Evolutionary conservation across 345 rosid genomes (phyloP).

Genomic region (Salix exigua): DNA sequence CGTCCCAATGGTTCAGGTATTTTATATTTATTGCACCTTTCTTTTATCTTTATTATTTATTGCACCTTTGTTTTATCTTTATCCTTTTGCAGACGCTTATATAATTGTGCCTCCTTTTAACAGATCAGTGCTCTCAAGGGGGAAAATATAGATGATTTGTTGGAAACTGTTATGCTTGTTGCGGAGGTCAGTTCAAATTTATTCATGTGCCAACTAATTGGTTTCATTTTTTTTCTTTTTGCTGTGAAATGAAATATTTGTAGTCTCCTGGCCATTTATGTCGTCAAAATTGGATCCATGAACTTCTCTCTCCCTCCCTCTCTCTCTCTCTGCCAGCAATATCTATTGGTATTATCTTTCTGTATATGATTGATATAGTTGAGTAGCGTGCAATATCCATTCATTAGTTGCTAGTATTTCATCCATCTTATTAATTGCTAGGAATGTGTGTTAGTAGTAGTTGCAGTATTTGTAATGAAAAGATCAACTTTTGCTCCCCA

Average conservation of each 20-base stretch:
- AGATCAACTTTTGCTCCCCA: neutral
- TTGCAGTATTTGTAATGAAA: neutral
- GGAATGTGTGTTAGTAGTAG: neutral
- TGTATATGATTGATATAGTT: neutral
- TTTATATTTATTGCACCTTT: slow-evolving; percentile 9
- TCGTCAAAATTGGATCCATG: neutral
- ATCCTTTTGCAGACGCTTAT: slow-evolving; percentile 21
- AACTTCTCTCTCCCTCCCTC: neutral
- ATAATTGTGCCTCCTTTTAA: slow-evolving; percentile 24
- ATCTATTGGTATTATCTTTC: neutral
- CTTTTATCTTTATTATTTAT: neutral
- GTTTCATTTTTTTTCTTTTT: slow-evolving; percentile 6
- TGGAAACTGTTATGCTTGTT: slow-evolving; percentile 97
- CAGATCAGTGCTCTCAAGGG: slow-evolving; percentile 99
- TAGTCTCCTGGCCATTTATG: neutral
- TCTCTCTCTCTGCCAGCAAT: neutral
- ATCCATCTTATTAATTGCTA: neutral
- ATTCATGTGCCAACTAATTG: neutral
- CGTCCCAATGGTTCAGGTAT: slow-evolving; percentile 92
- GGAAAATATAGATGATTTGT: slow-evolving; percentile 67
- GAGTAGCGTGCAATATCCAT: neutral
- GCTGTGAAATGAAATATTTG: slow-evolving; percentile 1
- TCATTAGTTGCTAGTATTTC: neutral
- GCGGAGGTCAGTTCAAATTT: slow-evolving; percentile 71
- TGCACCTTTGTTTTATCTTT: slow-evolving; percentile 21